Conservation (phyloP, 2,329 filamentous ascomycete genomes). For the Pseudogymnoascus sp. region DNA sequence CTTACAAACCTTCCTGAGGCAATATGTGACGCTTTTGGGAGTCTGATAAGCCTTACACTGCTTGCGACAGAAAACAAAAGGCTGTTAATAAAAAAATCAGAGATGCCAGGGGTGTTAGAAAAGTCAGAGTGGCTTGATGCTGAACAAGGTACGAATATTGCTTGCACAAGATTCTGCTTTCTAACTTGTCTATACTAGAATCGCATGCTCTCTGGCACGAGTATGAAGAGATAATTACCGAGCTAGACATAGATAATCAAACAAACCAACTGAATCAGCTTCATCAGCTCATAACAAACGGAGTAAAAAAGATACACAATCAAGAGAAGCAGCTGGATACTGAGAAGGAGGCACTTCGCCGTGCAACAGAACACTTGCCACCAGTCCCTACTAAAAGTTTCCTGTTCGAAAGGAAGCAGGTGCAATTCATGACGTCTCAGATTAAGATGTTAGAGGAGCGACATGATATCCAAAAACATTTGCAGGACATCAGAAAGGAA, state of each 20-base stretch:
- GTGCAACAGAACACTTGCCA: background rate
- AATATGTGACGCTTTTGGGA: background rate
- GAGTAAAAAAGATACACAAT: background rate
- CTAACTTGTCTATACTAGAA: background rate
- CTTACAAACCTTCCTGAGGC: background rate
- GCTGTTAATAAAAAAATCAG: background rate
- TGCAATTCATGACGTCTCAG: background rate
- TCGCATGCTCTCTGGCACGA: background rate
- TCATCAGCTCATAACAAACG: background rate
- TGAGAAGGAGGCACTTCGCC: background rate
- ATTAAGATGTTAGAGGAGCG: background rate
- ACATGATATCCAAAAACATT: background rate
- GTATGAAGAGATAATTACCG: background rate
- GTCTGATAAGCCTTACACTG: background rate
- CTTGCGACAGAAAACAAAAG: background rate
- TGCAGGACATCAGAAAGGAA: background rate
- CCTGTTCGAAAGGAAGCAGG: background rate
- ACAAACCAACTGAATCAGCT: background rate
- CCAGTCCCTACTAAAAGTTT: background rate
- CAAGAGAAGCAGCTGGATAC: background rate
- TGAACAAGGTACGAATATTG: background rate
- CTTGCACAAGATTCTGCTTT: background rate
- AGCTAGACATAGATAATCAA: background rate
- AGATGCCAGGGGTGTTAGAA: background rate
- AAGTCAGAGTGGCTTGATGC: background rate